A percentile compares a stretch with the other conserved stretches of the same genome.
Evolutionary conservation across 225 moss, liverwort and hornwort species (phyloP).

Genomic region (Physcomitrium patens): DNA sequence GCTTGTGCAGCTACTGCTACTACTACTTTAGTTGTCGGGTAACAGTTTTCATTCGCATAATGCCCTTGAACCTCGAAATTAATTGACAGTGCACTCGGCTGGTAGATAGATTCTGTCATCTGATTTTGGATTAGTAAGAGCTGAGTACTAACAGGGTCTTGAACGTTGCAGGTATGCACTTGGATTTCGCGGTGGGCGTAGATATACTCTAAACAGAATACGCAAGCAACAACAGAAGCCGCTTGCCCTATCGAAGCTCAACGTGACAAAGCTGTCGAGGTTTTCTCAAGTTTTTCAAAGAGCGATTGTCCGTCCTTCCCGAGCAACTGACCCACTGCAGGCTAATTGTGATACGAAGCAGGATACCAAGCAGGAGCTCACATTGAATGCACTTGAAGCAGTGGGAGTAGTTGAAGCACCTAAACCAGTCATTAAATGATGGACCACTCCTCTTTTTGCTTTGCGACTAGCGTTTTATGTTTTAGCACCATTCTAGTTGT

Average conservation of each 20-base stretch:
- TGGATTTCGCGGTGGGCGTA: constrained; percentile 57
- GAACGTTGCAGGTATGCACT: constrained; percentile 50
- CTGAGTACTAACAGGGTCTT: background rate
- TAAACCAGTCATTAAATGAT: constrained; percentile 1
- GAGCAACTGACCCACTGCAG: constrained; percentile 25
- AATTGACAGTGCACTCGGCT: too few species aligned
- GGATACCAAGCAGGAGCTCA: constrained; percentile 13
- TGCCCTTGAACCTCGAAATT: too few species aligned
- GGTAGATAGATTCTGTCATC: background rate
- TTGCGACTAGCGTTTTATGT: background rate
- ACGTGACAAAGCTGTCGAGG: constrained; percentile 17
- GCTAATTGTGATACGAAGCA: too few species aligned
- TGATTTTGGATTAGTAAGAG: background rate
- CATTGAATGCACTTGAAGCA: constrained; percentile 16
- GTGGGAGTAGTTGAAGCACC: constrained; percentile 18
- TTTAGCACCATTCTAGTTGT: background rate
- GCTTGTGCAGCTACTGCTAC: constrained; percentile 84
- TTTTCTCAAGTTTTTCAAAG: constrained; percentile 32
- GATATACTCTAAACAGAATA: constrained; percentile 43
- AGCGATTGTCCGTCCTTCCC: constrained; percentile 12
- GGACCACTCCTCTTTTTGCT: background rate
- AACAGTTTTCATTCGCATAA: constrained; percentile 12
- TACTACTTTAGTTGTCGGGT: constrained; percentile 75
- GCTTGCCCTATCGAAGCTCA: constrained; percentile 20
- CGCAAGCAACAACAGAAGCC: constrained; percentile 35